Evolutionary conservation across 2,329 filamentous ascomycete species (phyloP).

Genomic region (Phaeosphaeria sp.): DNA sequence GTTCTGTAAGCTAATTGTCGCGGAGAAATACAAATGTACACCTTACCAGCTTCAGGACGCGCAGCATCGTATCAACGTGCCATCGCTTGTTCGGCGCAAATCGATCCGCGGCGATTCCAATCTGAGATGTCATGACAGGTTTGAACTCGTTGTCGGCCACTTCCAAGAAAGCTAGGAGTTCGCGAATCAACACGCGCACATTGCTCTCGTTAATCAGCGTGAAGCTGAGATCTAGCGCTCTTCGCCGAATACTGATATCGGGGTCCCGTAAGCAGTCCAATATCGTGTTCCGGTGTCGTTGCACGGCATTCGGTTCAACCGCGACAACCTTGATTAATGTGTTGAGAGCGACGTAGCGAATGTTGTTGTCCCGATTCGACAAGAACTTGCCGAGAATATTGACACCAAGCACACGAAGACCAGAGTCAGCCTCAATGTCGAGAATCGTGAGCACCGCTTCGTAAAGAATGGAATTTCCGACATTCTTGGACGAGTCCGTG

Average conservation of each 20-base stretch:
- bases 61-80: slow-evolving; percentile 97
- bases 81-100: slow-evolving; percentile 97
- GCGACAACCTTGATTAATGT: slow-evolving; percentile 98
- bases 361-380: slow-evolving; percentile 99
- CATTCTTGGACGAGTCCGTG: slow-evolving; percentile 97
- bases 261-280: slow-evolving; percentile 94
- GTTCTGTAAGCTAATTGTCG: slow-evolving; percentile 14
- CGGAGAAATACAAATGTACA: not conserved
- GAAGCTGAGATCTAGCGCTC: slow-evolving; percentile 96
- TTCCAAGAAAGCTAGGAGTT: slow-evolving; percentile 92
- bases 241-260: slow-evolving; percentile 94
- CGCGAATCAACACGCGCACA: slow-evolving; percentile 89
- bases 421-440: slow-evolving; percentile 97
- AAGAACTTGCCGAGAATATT: slow-evolving; percentile 99
- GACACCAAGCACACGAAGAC: slow-evolving; percentile 89
- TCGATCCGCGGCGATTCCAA: slow-evolving; percentile 93
- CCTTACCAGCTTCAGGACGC: slow-evolving; percentile 77
- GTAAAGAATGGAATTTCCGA: slow-evolving; percentile 97
- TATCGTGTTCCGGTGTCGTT: slow-evolving; percentile 96
- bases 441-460: slow-evolving; percentile 96
- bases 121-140: slow-evolving; percentile 96
- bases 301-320: slow-evolving; percentile 96
- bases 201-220: slow-evolving; percentile 98
- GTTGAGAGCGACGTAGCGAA: slow-evolving; percentile 96
- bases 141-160: slow-evolving; percentile 99